These are phyloP conservation scores for Caloboletus firmus DNA, from an alignment of 1,284 basidiomycete species.

Conservation along the genomic window DNA sequence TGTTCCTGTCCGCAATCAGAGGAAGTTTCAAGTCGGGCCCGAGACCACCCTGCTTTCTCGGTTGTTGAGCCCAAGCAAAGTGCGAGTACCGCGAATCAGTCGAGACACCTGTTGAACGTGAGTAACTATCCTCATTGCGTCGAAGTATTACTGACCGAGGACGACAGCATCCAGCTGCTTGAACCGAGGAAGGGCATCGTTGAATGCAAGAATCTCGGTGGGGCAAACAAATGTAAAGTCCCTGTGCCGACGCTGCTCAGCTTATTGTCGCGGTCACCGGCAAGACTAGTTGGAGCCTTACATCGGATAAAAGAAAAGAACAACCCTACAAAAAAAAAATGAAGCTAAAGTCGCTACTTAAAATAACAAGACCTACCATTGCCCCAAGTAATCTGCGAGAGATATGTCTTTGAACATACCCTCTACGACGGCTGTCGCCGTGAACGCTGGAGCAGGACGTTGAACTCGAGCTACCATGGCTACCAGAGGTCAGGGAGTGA, in stretches of 20 bases:
- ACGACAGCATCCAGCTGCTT: constrained; percentile 71
- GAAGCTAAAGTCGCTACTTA: background rate
- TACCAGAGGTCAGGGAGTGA: background rate
- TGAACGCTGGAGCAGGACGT: constrained; percentile 77
- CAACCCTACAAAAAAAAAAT: constrained; percentile 50
- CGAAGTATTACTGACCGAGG: constrained; percentile 52
- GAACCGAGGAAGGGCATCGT: constrained; percentile 78
- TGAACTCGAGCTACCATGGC: constrained; percentile 72
- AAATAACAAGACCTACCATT: constrained; percentile 60
- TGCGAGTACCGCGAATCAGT: constrained; percentile 90
- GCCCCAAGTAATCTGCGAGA: constrained; percentile 70
- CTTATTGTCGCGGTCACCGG: background rate
- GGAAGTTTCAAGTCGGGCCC: constrained; percentile 84
- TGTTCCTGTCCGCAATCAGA: constrained; percentile 69
- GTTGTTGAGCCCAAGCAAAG: constrained; percentile 81
- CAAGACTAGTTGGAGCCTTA: constrained; percentile 37
- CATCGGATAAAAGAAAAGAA: constrained; percentile 84
- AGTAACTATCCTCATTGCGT: background rate
- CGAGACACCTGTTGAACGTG: constrained; percentile 55
- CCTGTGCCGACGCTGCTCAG: constrained; percentile 36
- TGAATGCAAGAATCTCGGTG: constrained; percentile 91
- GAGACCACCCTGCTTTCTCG: constrained; percentile 81
- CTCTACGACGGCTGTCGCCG: constrained; percentile 71
- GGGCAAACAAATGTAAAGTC: constrained; percentile 89
- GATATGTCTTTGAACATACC: constrained; percentile 77